Evolutionary conservation across 371 early-diverging fungal genomes (phyloP).

Genomic region (Mortierella sp.): DNA sequence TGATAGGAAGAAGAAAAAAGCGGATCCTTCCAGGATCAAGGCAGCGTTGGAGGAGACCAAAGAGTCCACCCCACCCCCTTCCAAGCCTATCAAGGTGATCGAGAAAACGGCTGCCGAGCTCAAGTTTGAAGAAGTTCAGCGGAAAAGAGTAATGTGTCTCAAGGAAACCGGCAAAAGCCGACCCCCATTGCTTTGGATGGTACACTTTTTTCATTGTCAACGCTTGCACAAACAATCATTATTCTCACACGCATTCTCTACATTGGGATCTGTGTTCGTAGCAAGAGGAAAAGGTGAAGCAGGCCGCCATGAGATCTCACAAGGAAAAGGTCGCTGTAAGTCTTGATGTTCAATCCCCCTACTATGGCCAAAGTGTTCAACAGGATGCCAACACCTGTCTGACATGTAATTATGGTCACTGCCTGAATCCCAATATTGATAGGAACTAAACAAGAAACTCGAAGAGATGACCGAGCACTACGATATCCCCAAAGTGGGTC

Average conservation of each 20-base stretch:
- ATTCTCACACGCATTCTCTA: background rate
- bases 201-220: background rate
- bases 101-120: conserved; percentile 72
- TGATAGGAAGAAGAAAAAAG: conserved; percentile 60
- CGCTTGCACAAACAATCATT: background rate
- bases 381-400: background rate
- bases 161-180: too few species aligned
- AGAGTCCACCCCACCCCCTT: conserved; percentile 46
- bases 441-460: conserved; percentile 70
- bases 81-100: conserved; percentile 50
- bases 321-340: conserved; percentile 68
- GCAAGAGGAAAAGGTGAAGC: conserved; percentile 71
- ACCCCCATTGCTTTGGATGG: too few species aligned
- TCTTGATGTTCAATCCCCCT: too few species aligned
- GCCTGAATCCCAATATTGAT: background rate
- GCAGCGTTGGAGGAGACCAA: conserved; percentile 56
- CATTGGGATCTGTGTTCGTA: conserved; percentile 22
- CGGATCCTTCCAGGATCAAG: conserved; percentile 61
- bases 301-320: conserved; percentile 70
- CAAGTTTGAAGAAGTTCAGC: conserved; percentile 69
- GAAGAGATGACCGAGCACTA: conserved; percentile 77
- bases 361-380: too few species aligned
- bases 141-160: conserved; percentile 70
- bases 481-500: conserved; percentile 79
- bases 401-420: background rate